Base-by-base conservation (phyloP, 2,329 filamentous ascomycete species). In the Alternaria longipes region DNA sequence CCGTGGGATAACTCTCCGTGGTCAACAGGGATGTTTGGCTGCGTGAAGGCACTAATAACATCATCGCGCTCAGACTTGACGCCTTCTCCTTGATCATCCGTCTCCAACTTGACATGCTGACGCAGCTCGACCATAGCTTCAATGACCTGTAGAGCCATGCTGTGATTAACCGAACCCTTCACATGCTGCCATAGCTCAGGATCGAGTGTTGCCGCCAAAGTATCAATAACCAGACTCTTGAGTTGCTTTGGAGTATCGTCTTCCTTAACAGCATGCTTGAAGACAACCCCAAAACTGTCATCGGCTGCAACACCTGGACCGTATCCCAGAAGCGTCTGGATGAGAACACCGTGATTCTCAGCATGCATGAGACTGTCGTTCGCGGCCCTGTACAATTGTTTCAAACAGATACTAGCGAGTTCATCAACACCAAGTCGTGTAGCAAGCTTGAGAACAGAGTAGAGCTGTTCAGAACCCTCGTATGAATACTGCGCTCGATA, bases 221-320 rank as follows among this genome's bases (percentile, higher is more conserved):
- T 54, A 4, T 67, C 24, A 4, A 70, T 51, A 16, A 73, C 60
- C 0, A 74, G 59, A 0, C 60, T 5, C 4, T 60, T 53, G 3
- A 75, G 66, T 14, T 55, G 34, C 2, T 38, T n/a, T 0, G 70
- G 70, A 0, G 68, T 41, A 1, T 54, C 52, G 0, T 63, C n/a
- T 8, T 68, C 52, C 3, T 56, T 51, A n/a, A 73, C 56, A 0
- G 72, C 69, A 22, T 66, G 65, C 0, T 54, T 28, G 61, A 76
- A 72, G 2, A 74, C 56, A 3, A 63, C 59, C 1, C 38, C 22
- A 0, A 72, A 55, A 1, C 64, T 44, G 8, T 66, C 42, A 8
- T 66, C 41, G 6, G 14, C 16, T 6, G 26, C 7, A 26, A 11
- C 9, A 0, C 8, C 8, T 9, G 50, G 12, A 9, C 56, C 52